Evolutionary conservation across 2,329 filamentous ascomycete genomes (phyloP).

Genomic region (Stylonectria norvegica): DNA sequence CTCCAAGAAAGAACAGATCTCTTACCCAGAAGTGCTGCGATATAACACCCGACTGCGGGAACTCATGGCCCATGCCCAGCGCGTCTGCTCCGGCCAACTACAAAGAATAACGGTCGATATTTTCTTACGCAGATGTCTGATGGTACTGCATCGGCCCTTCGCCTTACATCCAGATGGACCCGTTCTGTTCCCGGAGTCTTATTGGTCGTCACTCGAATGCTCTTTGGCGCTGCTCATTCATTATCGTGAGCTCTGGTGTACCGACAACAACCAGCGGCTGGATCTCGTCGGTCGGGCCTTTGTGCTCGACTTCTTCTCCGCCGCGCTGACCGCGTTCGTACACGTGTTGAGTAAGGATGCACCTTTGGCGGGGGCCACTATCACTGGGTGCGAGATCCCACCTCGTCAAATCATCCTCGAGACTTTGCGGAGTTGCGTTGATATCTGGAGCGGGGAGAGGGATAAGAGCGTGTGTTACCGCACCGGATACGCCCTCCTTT

Average conservation of each 20-base stretch:
- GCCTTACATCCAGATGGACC: slow-evolving; percentile 33
- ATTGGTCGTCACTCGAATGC: slow-evolving; percentile 37
- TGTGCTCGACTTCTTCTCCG: slow-evolving; percentile 36
- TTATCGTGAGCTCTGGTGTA: slow-evolving; percentile 35
- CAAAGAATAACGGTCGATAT: slow-evolving; percentile 35
- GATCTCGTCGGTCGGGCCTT: slow-evolving; percentile 34
- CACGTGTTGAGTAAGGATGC: slow-evolving; percentile 35
- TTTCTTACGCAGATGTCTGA: slow-evolving; percentile 33
- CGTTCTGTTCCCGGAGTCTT: slow-evolving; percentile 32
- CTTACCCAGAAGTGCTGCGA: slow-evolving; percentile 32
- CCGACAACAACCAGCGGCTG: slow-evolving; percentile 23
- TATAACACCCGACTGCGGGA: slow-evolving; percentile 33
- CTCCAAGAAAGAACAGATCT: slow-evolving; percentile 29
- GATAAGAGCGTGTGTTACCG: slow-evolving; percentile 35
- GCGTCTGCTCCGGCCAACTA: slow-evolving; percentile 27
- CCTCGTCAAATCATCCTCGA: slow-evolving; percentile 36
- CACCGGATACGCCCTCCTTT: slow-evolving; percentile 32
- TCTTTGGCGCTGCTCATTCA: slow-evolving; percentile 35
- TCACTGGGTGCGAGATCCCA: slow-evolving; percentile 29
- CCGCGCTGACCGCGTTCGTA: slow-evolving; percentile 32
- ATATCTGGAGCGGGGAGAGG: slow-evolving; percentile 35
- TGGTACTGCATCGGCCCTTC: slow-evolving; percentile 36
- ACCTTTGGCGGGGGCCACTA: slow-evolving; percentile 28
- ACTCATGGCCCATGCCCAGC: slow-evolving; percentile 30
- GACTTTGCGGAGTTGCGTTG: slow-evolving; percentile 31